Evolutionary conservation across 345 rosid species (phyloP), one percentile per base, ranked within the genome.

Genomic region (Noccaea caerulescens): DNA sequence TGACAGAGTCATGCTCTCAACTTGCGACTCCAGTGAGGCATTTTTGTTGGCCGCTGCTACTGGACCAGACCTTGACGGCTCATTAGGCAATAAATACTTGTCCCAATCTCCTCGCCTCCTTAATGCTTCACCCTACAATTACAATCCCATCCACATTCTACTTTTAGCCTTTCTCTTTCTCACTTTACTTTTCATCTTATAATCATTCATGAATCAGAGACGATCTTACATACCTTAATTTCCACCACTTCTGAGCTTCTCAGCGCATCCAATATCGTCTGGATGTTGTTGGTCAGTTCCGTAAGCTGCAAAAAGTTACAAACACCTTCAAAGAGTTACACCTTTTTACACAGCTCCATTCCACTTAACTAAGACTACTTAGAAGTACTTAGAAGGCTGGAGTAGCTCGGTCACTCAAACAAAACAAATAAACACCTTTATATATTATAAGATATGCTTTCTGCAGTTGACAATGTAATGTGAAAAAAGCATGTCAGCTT

Each of bases 181-280:
- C 51, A 57, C 58, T 36, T 63, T 25, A 63, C 55, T 54, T 55
- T 2, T 27, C 38, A 23, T 66, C 2, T 27, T 53, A 53, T 16
- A 68, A 7, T 23, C 36, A 68, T 56, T 39, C 13, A 27, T 9
- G 14, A 25, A 27, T 50, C 33, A 65, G 58, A 49, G 20, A 45
- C 30, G 9, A 36, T 41, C 16, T 23, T 56, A 30, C 66, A 10
- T 82, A 88, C 97, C 86, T 88, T 81, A 58, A 88, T 81, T 82
- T 91, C 97, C 49, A 91, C 88, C 38, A 87, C 23, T 10, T 77
- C 45, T 57, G 97, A 91, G 56, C 69, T 72, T 72, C 80, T 76
- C 79, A 91, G 68, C 46, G 86, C 85, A 42, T 88, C 88, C 76
- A 91, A 71, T 70, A 91, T 85, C 39, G 90, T 59, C 55, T 81